phyloP scores from a whole-genome alignment of 257 asterid genomes.

The Solanum etuberosum region DNA sequence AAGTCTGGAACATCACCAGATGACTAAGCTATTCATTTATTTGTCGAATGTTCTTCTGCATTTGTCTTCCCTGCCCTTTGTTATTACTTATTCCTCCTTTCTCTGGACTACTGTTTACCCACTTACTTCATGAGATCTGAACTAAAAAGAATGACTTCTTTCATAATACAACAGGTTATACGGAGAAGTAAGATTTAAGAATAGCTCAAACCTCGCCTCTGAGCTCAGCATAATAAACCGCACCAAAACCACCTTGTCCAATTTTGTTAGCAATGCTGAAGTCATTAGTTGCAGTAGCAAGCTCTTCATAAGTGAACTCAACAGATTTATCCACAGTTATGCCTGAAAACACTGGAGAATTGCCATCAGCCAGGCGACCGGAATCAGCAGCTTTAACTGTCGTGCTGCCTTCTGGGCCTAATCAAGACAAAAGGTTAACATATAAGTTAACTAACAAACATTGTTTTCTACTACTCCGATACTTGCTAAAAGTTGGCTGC shows the following conservation, averaged over 20 bases:
- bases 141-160: not conserved
- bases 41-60: not conserved
- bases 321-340: slow-evolving; percentile 84
- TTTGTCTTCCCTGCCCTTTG: not conserved
- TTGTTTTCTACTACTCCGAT: not conserved
- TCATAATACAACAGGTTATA: not conserved
- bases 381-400: slow-evolving; percentile 27
- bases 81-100: not conserved
- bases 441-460: not conserved
- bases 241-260: slow-evolving; percentile 96
- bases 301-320: slow-evolving; percentile 92
- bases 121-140: not conserved
- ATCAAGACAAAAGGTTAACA: slow-evolving; percentile 4
- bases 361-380: slow-evolving; percentile 24
- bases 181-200: not conserved
- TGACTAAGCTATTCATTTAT: not conserved
- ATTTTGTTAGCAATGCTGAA: slow-evolving; percentile 89
- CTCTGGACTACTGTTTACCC: not conserved
- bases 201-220: slow-evolving; percentile 80
- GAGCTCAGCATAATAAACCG: slow-evolving; percentile 95
- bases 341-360: slow-evolving; percentile 46
- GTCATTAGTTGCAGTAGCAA: slow-evolving; percentile 66
- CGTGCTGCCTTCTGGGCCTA: slow-evolving; percentile 18
- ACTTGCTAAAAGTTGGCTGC: not conserved
- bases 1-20: not conserved